These are phyloP conservation scores for Saccharomycopsis sp. DNA, from an alignment of 805 yeast genomes.

Conservation along the genomic window DNA sequence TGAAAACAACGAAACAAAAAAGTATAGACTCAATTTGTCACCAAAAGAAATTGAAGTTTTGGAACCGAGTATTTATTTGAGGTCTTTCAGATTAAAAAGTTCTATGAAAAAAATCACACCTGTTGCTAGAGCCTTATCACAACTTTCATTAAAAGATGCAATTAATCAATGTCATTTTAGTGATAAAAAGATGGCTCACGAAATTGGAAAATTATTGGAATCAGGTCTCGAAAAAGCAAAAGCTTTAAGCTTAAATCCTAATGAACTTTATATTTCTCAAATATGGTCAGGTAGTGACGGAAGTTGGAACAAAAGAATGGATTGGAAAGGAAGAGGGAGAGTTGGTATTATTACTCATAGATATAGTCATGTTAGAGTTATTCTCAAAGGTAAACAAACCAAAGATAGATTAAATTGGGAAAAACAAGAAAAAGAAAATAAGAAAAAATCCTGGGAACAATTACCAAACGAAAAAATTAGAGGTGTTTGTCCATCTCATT, in stretches of 20 bases:
- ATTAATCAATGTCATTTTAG: conserved; percentile 89
- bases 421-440: conserved; percentile 34
- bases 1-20: too few species aligned
- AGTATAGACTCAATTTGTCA: conserved; percentile 47
- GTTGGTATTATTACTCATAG: conserved; percentile 68
- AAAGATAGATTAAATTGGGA: conserved; percentile 51
- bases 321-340: conserved; percentile 86
- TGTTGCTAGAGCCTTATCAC: conserved; percentile 66
- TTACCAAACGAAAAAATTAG: conserved; percentile 36
- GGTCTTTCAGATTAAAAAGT: conserved; percentile 76
- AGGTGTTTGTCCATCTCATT: conserved; percentile 40
- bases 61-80: conserved; percentile 80
- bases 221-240: conserved; percentile 63
- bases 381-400: conserved; percentile 62
- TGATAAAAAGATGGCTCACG: conserved; percentile 67
- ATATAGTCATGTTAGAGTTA: conserved; percentile 70
- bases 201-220: conserved; percentile 64
- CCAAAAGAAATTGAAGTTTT: conserved; percentile 61
- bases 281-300: conserved; percentile 95
- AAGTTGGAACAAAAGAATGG: conserved; percentile 54
- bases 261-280: conserved; percentile 60
- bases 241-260: conserved; percentile 44
- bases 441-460: conserved; percentile 43
- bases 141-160: conserved; percentile 63
- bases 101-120: conserved; percentile 81